Base-by-base conservation (phyloP, 1,284 basidiomycete genomes). In the Inonotus hispidus region DNA sequence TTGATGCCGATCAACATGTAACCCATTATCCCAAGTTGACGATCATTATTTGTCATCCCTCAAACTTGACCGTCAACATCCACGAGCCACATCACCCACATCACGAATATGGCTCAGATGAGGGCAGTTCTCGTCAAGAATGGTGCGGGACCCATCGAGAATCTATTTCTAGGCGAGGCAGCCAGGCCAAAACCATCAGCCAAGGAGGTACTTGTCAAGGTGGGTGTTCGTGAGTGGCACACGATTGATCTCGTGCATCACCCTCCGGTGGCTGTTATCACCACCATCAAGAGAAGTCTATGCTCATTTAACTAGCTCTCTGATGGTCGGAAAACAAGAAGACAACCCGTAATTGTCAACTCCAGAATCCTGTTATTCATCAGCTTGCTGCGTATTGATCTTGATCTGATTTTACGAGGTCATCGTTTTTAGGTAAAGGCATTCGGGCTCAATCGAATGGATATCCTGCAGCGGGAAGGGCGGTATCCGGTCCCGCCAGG, bases 401-500 rank as follows among this genome's bases (percentile, higher is more conserved):
- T 49, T 49, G 11, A n/a, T 49, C n/a, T n/a, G 14, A 45, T 14
- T 45, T 25, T 8, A 29, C 11, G 23, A 8, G 27, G 16, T 10
- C 32, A 29, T 61, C 32, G 59, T 52, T 41, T 63, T 41, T 63
- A 88, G 89, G 77, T 90, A 68, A 85, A 84, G 69, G 86, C 86
- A 0, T 95, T 95, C 71, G 93, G 92, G 14, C 72, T 95, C 62
- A 96, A 96, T 74, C 81, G 93, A 25, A 90, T 94, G 92, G 94
- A 96, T 71, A 80, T 94, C 52, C 64, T 73, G 43, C 94, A 95
- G 73, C 81, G 88, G 8, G 81, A 90, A 69, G 92, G 93, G 6
- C 72, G 75, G 47, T 95, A 95, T 71, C 88, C 93, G 1, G 72
- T 85, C 2, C 95, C 95, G 8, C 82, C 88, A 14, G 91, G 89